Conservation (phyloP, 495 filamentous ascomycete species). For the Parachaetomium inaequale region DNA sequence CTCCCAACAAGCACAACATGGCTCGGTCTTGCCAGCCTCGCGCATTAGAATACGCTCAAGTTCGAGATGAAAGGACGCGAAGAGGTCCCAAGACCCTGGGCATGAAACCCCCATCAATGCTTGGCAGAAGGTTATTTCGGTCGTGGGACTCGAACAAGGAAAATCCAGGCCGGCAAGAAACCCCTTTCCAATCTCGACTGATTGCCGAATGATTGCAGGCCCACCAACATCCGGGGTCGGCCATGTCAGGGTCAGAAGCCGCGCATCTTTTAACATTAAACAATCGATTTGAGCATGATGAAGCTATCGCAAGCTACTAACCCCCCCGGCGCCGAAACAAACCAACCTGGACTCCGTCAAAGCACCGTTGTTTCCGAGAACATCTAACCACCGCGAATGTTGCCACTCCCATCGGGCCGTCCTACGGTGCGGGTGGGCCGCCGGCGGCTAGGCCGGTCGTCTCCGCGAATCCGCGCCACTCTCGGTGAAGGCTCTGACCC, state of each 20-base stretch:
- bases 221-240: conserved; percentile 15
- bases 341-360: not conserved
- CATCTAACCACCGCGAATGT: not conserved
- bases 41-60: not conserved
- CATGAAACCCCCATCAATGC: conserved; percentile 17
- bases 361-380: not conserved
- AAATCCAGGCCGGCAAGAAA: not conserved
- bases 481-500: not conserved
- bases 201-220: conserved; percentile 18
- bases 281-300: not conserved
- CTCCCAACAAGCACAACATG: not conserved
- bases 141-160: conserved; percentile 15
- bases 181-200: conserved; percentile 16
- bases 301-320: not conserved
- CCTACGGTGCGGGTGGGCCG: not conserved
- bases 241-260: not conserved
- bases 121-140: conserved; percentile 23
- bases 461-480: not conserved
- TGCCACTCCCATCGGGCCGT: conserved; percentile 5
- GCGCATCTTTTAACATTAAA: not conserved
- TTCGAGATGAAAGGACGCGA: conserved; percentile 9
- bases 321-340: not conserved
- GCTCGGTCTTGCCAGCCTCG: not conserved
- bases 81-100: not conserved
- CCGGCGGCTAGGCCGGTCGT: not conserved